These are phyloP conservation scores for Catunica adiposa DNA, from an alignment of 2,329 filamentous ascomycete genomes.

Conservation along the genomic window DNA sequence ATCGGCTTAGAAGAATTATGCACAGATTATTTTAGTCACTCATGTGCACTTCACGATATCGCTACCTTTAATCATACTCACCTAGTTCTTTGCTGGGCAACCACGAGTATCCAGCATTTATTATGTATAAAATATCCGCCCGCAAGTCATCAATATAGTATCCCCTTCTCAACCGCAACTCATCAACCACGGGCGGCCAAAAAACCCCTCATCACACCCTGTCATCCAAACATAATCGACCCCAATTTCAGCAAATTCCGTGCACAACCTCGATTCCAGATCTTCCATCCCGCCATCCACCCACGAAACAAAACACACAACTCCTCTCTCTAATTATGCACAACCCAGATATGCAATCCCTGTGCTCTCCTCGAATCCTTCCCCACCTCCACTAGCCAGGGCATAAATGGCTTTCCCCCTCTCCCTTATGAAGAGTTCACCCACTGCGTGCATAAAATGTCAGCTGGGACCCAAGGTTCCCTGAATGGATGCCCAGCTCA, in stretches of 20 bases:
- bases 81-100: too few relatives aligned
- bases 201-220: background rate
- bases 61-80: background rate
- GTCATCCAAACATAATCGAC: background rate
- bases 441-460: background rate
- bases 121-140: too few relatives aligned
- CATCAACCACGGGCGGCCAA: too few relatives aligned
- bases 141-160: too few relatives aligned
- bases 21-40: too few relatives aligned
- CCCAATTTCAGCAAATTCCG: background rate
- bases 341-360: background rate
- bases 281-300: background rate
- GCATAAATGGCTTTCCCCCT: conserved; percentile 1
- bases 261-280: background rate
- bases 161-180: too few relatives aligned
- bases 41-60: background rate
- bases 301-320: background rate
- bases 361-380: background rate
- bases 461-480: background rate
- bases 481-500: too few relatives aligned
- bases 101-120: too few relatives aligned
- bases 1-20: background rate
- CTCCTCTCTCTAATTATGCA: background rate
- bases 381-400: background rate
- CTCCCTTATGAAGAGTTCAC: background rate